Conservation (phyloP, 345 rosid species). For the Bretschneidera sinensis region DNA sequence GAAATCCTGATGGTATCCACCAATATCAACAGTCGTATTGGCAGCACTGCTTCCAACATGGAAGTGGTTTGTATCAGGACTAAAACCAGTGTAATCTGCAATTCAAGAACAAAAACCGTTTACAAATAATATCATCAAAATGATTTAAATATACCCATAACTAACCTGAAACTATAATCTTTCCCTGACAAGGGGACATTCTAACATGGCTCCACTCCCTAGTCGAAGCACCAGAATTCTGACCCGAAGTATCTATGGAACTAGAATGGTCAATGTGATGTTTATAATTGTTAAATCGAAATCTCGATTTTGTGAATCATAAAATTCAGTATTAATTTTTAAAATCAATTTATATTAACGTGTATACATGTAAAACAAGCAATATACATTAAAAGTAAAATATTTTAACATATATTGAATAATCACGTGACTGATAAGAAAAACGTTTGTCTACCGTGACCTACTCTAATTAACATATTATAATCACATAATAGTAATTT, state of each 20-base stretch:
- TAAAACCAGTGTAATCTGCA: slow-evolving; percentile 55
- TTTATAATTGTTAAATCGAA: no score
- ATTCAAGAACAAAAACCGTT: slow-evolving; percentile 13
- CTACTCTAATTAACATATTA: no score
- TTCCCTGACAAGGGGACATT: slow-evolving; percentile 45
- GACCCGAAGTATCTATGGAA: slow-evolving; percentile 41
- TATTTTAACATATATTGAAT: no score
- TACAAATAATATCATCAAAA: slow-evolving; percentile 1
- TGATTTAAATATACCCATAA: not conserved
- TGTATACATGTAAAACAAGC: no score
- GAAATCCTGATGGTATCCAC: slow-evolving; percentile 46
- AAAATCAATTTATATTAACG: no score
- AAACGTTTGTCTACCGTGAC: no score
- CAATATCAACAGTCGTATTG: slow-evolving; percentile 37
- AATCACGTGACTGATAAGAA: no score
- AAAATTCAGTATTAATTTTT: no score
- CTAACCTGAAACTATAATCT: slow-evolving; percentile 43
- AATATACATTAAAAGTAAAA: no score
- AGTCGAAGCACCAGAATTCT: slow-evolving; percentile 31
- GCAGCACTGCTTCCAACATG: slow-evolving; percentile 33
- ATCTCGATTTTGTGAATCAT: no score
- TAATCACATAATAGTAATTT: no score
- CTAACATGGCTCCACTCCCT: slow-evolving; percentile 58
- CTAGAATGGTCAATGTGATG: slow-evolving; percentile 42
- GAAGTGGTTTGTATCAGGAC: slow-evolving; percentile 43